Evolutionary conservation across 2,329 filamentous ascomycete genomes (phyloP).

Genomic region (Ophiostoma angusticollis): DNA sequence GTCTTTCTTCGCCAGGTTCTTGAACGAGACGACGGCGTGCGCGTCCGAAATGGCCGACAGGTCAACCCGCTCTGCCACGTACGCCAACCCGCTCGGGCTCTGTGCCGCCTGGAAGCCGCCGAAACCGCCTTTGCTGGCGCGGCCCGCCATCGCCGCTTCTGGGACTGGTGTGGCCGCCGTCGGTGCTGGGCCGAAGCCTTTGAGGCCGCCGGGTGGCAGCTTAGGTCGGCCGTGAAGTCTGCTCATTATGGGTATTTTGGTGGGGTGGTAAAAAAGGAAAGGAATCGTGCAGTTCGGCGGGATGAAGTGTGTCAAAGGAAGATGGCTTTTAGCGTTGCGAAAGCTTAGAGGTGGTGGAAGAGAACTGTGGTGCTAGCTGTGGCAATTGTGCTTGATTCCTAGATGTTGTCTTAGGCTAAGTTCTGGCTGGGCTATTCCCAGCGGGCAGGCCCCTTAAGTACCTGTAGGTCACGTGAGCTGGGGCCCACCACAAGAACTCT

Average conservation of each 20-base stretch:
- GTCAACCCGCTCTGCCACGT: slow-evolving; percentile 75
- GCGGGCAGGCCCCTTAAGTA: too few relatives aligned
- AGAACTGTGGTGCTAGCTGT: too few relatives aligned
- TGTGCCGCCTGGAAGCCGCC: slow-evolving; percentile 30
- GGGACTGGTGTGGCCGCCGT: too few relatives aligned
- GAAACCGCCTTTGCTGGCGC: slow-evolving; percentile 22
- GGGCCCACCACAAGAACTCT: too few relatives aligned
- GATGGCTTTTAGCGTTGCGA: too few relatives aligned
- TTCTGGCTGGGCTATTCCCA: too few relatives aligned
- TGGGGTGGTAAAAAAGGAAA: background rate
- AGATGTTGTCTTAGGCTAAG: too few relatives aligned
- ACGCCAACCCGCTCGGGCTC: slow-evolving; percentile 49
- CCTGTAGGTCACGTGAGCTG: too few relatives aligned
- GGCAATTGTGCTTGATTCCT: too few relatives aligned
- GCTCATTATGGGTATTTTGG: background rate
- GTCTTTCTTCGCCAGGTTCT: slow-evolving; percentile 87
- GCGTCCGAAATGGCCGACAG: slow-evolving; percentile 65
- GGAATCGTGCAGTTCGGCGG: background rate
- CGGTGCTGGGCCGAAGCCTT: background rate
- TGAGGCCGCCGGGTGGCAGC: background rate
- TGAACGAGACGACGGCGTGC: slow-evolving; percentile 78
- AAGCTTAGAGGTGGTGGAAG: too few relatives aligned
- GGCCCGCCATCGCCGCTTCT: too few relatives aligned
- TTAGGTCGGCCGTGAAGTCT: background rate
- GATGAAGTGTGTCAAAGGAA: too few relatives aligned